Conservation (phyloP, 2,329 filamentous ascomycete species). For the Neonectria ditissima region DNA sequence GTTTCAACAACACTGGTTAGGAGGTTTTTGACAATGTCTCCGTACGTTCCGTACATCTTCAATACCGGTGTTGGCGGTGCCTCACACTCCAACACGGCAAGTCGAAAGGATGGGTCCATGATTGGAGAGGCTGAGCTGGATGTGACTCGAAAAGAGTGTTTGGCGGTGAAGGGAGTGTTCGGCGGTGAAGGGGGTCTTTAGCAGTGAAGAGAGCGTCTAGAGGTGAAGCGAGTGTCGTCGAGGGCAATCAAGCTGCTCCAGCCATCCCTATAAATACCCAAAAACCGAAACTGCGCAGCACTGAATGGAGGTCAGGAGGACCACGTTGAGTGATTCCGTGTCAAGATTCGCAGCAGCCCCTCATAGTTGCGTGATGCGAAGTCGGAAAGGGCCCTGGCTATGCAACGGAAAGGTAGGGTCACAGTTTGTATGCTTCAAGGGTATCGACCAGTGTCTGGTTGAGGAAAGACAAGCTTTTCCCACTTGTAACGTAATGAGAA, state of each 20-base stretch:
- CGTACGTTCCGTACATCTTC: constrained; percentile 29
- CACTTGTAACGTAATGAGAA: constrained; percentile 4
- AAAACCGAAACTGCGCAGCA: not conserved
- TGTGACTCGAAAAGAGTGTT: not conserved
- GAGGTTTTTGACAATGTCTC: constrained; percentile 25
- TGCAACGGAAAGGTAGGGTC: not conserved
- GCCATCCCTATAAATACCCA: not conserved
- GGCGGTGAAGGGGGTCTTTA: not conserved
- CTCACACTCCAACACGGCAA: constrained; percentile 32
- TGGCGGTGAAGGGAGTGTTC: no score
- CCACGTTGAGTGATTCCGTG: not conserved
- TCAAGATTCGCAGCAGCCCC: not conserved
- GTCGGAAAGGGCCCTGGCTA: not conserved
- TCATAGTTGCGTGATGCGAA: not conserved
- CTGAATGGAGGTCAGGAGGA: not conserved
- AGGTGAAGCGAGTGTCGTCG: not conserved
- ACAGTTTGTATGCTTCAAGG: not conserved
- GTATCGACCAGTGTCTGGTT: not conserved
- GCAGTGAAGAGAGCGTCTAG: not conserved
- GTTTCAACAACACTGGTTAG: constrained; percentile 16
- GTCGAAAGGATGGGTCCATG: constrained; percentile 15
- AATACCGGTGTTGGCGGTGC: constrained; percentile 20
- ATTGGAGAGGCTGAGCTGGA: not conserved
- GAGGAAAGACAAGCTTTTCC: not conserved
- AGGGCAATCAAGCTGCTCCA: not conserved